phyloP scores from a whole-genome alignment of 2,329 filamentous ascomycete genomes.

The Tolypocladium ophioglossoides region DNA sequence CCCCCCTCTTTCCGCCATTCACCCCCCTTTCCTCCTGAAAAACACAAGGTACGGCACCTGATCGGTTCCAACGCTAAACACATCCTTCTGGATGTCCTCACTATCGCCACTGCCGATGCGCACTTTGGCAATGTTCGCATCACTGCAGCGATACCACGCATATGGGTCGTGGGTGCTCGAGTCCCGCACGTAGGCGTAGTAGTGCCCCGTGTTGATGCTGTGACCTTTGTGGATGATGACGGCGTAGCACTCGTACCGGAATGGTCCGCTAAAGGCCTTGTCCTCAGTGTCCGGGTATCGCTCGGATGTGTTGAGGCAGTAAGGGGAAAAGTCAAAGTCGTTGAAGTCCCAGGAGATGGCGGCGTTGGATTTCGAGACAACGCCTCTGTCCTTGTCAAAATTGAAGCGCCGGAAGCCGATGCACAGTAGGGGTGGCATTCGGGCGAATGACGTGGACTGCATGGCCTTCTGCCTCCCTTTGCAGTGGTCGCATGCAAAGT shows the following conservation, averaged over 20 bases:
- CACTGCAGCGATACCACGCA: constrained; percentile 41
- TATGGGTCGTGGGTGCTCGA: constrained; percentile 31
- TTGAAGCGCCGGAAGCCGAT: constrained; percentile 59
- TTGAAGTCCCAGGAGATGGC: constrained; percentile 69
- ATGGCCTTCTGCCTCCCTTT: constrained; percentile 55
- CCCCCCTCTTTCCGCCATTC: not conserved
- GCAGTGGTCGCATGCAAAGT: constrained; percentile 67
- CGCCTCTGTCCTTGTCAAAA: constrained; percentile 18
- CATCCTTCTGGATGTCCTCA: constrained; percentile 23
- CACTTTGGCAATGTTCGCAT: constrained; percentile 29
- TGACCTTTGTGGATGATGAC: constrained; percentile 68
- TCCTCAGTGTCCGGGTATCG: constrained; percentile 17
- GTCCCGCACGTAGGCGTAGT: constrained; percentile 60
- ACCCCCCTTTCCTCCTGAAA: constrained; percentile 26
- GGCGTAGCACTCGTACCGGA: constrained; percentile 76
- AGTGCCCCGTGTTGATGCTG: constrained; percentile 65
- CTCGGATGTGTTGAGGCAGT: constrained; percentile 27
- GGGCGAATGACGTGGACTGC: constrained; percentile 64
- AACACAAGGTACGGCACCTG: constrained; percentile 37
- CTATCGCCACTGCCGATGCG: constrained; percentile 26
- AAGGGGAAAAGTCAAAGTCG: constrained; percentile 45
- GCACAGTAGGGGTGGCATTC: constrained; percentile 69
- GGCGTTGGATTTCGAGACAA: constrained; percentile 54
- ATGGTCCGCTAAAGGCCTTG: constrained; percentile 40
- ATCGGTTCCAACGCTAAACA: constrained; percentile 26